Evolutionary conservation across 768 basidiomycete genomes (phyloP), one percentile per base, ranked within the genome.

Genomic region (Galerina marginata): DNA sequence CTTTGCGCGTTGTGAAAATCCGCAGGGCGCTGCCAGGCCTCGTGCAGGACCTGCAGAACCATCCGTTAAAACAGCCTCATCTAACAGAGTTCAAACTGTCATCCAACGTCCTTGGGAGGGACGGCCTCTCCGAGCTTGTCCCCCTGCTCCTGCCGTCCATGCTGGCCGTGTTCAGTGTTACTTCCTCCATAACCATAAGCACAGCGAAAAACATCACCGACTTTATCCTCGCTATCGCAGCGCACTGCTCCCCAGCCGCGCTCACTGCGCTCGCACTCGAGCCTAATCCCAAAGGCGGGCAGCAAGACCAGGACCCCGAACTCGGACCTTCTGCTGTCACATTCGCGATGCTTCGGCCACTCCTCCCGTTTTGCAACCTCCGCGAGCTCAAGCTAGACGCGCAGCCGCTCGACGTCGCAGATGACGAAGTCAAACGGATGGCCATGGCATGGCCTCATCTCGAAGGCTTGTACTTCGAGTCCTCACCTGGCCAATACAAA

Each of bases 361-460:
- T 64, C 10, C 42, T 60, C 29, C 44, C 56, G 12, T 61, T 64
- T 36, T 49, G 56, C 1, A 12, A 61, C 4, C 45, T 64, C 6
- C 55, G 52, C 36, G n/a, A 50, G 1, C n/a, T 64, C 10, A 58
- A 37, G 3, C 20, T 58, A 1, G 36, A 48, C 16, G 23, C 40
- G 3, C 45, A 54, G 26, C 33, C 60, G 2, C 56, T 61, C 23
- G 54, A 52, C 26, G 12, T 62, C 9, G 54, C 48, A 10, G 60
- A 62, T 43, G 57, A 40, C 26, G 64, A 61, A 42, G 40, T 59
- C 46, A 58, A 59, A 48, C 9, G 25, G 3, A 4, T 59, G 14
- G 60, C 60, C 14, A 52, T 46, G 47, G n/a, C 64, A 12, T 62
- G 60, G 64, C 58, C 60, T 29, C 47, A 15, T 7, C 39, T 61